Evolutionary conservation across 1,139 yeast genomes (phyloP).

Genomic region (Cylindricascospora bacillispora): DNA sequence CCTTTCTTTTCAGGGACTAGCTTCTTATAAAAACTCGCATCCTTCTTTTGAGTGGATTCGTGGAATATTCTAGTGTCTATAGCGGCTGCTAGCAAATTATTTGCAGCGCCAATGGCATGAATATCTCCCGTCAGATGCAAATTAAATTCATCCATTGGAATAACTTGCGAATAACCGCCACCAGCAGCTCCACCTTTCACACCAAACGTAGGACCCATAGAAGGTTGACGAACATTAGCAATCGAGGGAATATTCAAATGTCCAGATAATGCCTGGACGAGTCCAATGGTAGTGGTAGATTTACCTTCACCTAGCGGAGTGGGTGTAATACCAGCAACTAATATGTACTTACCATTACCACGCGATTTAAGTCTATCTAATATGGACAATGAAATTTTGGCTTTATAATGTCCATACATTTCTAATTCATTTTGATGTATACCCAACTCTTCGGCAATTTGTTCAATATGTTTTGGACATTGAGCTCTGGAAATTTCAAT

Average conservation of each 20-base stretch:
- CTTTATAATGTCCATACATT: constrained; percentile 78
- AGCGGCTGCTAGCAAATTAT: constrained; percentile 92
- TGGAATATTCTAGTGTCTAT: constrained; percentile 97
- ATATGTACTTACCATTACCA: constrained; percentile 74
- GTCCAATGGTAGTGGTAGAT: constrained; percentile 92
- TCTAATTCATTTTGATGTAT: constrained; percentile 74
- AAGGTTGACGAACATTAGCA: constrained; percentile 96
- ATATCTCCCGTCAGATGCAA: constrained; percentile 97
- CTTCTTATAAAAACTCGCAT: constrained; percentile 74
- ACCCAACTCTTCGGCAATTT: constrained; percentile 78
- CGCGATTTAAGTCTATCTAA: constrained; percentile 59
- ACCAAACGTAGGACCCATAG: constrained; percentile 99
- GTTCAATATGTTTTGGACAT: constrained; percentile 70
- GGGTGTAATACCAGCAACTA: constrained; percentile 96
- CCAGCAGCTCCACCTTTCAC: constrained; percentile 99
- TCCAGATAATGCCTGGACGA: constrained; percentile 93
- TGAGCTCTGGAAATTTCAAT: constrained; percentile 86
- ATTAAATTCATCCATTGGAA: constrained; percentile 98
- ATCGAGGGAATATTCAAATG: constrained; percentile 76
- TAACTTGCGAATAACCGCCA: constrained; percentile 97
- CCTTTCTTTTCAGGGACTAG: constrained; percentile 85
- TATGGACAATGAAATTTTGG: constrained; percentile 71
- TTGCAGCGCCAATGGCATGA: constrained; percentile 94
- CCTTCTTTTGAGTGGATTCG: constrained; percentile 75
- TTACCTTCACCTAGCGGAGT: constrained; percentile 98